Conservation (phyloP, 2,329 filamentous ascomycete genomes). For the Penicillium sp. region DNA sequence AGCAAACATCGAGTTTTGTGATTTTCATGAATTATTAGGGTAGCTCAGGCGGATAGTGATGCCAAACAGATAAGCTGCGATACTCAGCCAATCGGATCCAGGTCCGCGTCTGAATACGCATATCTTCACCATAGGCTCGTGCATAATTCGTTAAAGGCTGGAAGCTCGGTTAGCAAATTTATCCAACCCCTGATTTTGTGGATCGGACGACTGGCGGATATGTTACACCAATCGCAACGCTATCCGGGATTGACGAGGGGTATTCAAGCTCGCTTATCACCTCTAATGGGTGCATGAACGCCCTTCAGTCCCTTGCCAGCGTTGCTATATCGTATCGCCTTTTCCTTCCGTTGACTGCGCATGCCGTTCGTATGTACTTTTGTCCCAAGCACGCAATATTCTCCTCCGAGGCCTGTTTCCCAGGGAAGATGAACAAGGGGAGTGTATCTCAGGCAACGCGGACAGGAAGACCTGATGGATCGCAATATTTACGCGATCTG, state of each 20-base stretch:
- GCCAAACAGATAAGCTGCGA: background rate
- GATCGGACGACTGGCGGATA: background rate
- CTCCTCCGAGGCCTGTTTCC: too few relatives aligned
- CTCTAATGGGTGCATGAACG: background rate
- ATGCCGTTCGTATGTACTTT: too few relatives aligned
- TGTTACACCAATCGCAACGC: background rate
- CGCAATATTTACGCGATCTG: too few relatives aligned
- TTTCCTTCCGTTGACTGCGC: too few relatives aligned
- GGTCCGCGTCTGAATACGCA: background rate
- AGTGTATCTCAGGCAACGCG: too few relatives aligned
- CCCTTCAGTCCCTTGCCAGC: background rate
- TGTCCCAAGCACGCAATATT: too few relatives aligned
- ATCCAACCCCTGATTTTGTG: background rate
- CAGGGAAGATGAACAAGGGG: too few relatives aligned
- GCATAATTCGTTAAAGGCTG: background rate
- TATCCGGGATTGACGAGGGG: background rate
- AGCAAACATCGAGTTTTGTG: background rate
- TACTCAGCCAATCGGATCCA: background rate
- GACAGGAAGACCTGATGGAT: too few relatives aligned
- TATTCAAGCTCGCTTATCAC: background rate
- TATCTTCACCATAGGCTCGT: background rate
- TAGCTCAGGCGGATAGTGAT: background rate
- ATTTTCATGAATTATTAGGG: background rate
- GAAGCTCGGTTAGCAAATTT: background rate
- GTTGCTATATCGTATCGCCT: too few relatives aligned